Base-by-base conservation (phyloP, 2,329 filamentous ascomycete genomes). In the Trichophyton schoenleinii region DNA sequence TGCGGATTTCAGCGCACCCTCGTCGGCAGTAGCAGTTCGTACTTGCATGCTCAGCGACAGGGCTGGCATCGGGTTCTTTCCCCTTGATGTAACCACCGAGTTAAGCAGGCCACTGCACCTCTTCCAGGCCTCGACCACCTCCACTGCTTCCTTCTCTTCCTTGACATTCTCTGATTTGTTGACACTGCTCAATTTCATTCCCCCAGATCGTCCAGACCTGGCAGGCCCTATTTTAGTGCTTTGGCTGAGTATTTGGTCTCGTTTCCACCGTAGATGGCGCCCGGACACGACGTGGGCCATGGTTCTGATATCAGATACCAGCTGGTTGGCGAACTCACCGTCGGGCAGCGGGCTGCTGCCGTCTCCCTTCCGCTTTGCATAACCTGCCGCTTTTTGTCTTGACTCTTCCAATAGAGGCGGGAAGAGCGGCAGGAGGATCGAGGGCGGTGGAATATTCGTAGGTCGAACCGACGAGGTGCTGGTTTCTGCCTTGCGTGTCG, bases 111-210 rank as follows among this genome's bases (percentile, higher is more conserved):
- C 89, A 20, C 91, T 80, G 63, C 90, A 82, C 60, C 85, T 82
- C 68, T 84, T 86, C 91, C 91, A 96, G 13, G 81, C 79, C 13
- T 81, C 79, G 0, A 90, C 79, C 2, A 91, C 84, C 70, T 96
- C 91, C 6, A 87, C 83, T 0, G 85, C 87, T 74, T 96, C 91
- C 66, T 91, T 83, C 65, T 95, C 88, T 75, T 96, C 92, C 62
- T 89, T 87, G 25, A 83, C 80, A n/a, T 83, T 80, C 72, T 96
- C 91, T 2, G 85, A 82, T 74, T 88, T 92, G 74, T 96, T 91
- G 46, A 97, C 79, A 11, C 89, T 87, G 0, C 87, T 83, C 20
- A 97, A 82, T 74, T 96, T 97, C 92, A 97, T 96, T 2, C 92
- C 84, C n/a, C 80, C 86, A 58, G 76, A 73, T 67, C 88, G 89